Conservation (phyloP, 2,329 filamentous ascomycete species). For the Didymella arachidicola region DNA sequence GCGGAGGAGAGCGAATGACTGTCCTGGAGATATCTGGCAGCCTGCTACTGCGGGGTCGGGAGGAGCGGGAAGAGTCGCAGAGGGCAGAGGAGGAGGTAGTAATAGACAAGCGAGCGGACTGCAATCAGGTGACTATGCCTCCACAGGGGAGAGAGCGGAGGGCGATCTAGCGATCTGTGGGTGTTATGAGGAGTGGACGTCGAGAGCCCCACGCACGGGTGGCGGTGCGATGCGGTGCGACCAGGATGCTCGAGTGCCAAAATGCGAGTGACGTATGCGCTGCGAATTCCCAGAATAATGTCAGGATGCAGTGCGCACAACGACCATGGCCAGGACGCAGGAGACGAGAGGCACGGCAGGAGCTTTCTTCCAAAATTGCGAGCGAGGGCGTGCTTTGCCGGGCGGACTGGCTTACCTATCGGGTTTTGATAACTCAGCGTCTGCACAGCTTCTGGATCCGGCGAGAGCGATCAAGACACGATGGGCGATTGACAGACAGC, state of each 20-base stretch:
- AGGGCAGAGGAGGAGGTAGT: conserved; percentile 17
- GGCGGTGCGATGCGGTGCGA: conserved; percentile 33
- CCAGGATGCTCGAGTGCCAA: conserved; percentile 26
- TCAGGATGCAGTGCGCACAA: conserved; percentile 22
- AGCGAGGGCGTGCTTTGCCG: conserved; percentile 20
- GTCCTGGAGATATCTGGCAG: conserved; percentile 9
- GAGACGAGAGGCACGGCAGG: conserved; percentile 8
- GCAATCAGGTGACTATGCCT: conserved; percentile 26
- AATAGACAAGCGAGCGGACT: conserved; percentile 13
- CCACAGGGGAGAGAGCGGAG: conserved; percentile 20
- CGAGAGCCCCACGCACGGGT: conserved; percentile 28
- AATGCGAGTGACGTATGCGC: conserved; percentile 30
- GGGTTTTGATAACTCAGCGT: conserved; percentile 13
- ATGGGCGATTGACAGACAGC: conserved; percentile 15
- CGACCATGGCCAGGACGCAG: conserved; percentile 13
- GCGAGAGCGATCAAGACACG: conserved; percentile 28
- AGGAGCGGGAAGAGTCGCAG: conserved; percentile 11
- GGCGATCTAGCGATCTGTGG: conserved; percentile 25
- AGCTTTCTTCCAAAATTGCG: conserved; percentile 4
- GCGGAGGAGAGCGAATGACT: conserved; percentile 19
- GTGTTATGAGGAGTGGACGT: conserved; percentile 28
- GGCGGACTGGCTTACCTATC: conserved; percentile 3
- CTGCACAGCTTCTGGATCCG: conserved; percentile 19
- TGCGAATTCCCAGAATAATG: conserved; percentile 22
- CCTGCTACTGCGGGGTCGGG: conserved; percentile 31